Percentiles rank a stretch among this genome's conserved stretches.
These are phyloP conservation scores for Xylaria palmicola DNA, from an alignment of 495 filamentous ascomycete species.

Conservation along the genomic window DNA sequence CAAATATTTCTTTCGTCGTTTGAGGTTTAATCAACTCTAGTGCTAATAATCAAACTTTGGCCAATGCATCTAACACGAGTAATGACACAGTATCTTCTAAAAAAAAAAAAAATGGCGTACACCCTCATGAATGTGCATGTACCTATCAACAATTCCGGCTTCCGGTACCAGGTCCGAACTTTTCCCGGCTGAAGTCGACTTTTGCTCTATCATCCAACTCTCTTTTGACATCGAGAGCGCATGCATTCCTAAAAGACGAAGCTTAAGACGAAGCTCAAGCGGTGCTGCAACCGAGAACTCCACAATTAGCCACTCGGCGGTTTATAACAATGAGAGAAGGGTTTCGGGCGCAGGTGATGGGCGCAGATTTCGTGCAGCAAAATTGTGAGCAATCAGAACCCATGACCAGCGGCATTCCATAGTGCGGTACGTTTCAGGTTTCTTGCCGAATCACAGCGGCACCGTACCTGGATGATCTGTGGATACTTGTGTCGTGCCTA, in stretches of 20 bases:
- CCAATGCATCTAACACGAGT: constrained; percentile 12
- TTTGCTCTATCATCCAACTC: neutral
- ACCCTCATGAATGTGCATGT: too few relatives aligned
- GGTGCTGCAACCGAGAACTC: too few relatives aligned
- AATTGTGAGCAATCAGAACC: neutral
- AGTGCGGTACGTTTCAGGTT: neutral
- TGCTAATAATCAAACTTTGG: neutral
- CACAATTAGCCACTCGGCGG: neutral
- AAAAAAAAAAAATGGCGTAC: too few relatives aligned
- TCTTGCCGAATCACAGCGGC: constrained; percentile 1
- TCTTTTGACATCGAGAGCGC: too few relatives aligned
- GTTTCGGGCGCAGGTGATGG: neutral
- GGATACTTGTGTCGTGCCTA: neutral
- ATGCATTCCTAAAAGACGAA: too few relatives aligned
- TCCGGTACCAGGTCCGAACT: neutral
- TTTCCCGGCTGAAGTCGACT: neutral
- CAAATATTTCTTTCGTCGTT: neutral
- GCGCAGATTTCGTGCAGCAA: constrained; percentile 5
- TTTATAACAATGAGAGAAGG: neutral
- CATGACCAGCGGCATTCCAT: neutral
- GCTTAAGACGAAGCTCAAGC: too few relatives aligned
- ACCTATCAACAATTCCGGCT: neutral
- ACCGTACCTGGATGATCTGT: neutral
- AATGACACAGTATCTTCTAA: constrained; percentile 16
- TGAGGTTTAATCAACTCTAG: constrained; percentile 1